Percentiles rank a stretch among this genome's conserved stretches.
These are phyloP conservation scores for Leccinellum albellum DNA, from an alignment of 768 basidiomycete species.

Conservation along the genomic window DNA sequence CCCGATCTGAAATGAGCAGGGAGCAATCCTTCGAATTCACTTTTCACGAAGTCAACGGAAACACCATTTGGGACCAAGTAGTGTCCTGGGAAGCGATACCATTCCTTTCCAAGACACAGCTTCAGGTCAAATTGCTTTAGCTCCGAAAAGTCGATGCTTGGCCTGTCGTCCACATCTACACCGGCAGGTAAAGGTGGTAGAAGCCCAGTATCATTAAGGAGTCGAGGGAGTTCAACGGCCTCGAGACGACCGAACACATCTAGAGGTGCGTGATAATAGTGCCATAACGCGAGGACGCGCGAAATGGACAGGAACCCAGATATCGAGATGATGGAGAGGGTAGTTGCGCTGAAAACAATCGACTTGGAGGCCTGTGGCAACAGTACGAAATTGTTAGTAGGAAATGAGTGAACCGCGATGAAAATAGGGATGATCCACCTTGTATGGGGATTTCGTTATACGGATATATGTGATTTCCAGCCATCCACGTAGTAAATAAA, in stretches of 20 bases:
- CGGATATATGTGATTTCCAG: constrained; percentile 72
- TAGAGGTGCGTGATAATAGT: constrained; percentile 91
- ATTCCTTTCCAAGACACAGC: constrained; percentile 90
- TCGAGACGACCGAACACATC: constrained; percentile 69
- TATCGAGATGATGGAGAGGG: constrained; percentile 63
- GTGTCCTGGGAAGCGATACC: constrained; percentile 91
- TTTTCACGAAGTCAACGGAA: constrained; percentile 84
- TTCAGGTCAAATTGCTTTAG: constrained; percentile 68
- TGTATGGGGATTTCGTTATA: constrained; percentile 79
- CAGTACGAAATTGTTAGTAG: not conserved
- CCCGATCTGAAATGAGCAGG: constrained; percentile 70
- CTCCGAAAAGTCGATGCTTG: constrained; percentile 61
- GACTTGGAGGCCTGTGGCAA: constrained; percentile 67
- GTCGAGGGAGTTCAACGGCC: constrained; percentile 70
- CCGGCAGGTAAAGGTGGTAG: constrained; percentile 45
- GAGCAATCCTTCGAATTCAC: constrained; percentile 84
- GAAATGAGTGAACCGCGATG: not conserved
- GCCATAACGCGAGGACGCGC: constrained; percentile 76
- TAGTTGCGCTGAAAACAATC: constrained; percentile 70
- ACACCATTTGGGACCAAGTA: constrained; percentile 84
- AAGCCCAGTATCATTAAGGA: constrained; percentile 70
- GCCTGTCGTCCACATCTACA: constrained; percentile 41
- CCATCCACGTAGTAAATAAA: constrained; percentile 87
- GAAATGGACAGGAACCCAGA: constrained; percentile 70
- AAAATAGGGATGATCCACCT: constrained; percentile 44